Evolutionary conservation across 73 alveolate genomes (phyloP).

Genomic region (Paramecium caudatum): DNA sequence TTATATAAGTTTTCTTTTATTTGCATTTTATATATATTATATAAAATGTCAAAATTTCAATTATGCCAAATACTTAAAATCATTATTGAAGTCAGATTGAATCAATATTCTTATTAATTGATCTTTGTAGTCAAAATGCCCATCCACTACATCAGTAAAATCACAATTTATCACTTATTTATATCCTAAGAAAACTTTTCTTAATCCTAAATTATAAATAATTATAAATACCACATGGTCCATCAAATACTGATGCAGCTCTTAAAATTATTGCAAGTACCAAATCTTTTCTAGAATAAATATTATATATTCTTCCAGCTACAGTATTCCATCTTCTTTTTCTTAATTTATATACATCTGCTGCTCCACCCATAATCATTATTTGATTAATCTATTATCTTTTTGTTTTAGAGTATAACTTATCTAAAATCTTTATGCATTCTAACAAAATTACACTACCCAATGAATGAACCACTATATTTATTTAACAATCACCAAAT

Average conservation of each 20-base stretch:
- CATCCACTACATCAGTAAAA: background rate
- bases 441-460: slow-evolving; percentile 18
- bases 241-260: background rate
- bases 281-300: slow-evolving; percentile 22
- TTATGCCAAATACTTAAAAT: background rate
- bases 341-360: background rate
- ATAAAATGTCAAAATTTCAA: no score
- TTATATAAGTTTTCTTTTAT: slow-evolving; percentile 59
- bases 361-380: slow-evolving; percentile 62
- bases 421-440: slow-evolving; percentile 59
- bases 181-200: background rate
- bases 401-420: background rate
- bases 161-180: slow-evolving; percentile 28
- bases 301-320: slow-evolving; percentile 46
- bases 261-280: background rate
- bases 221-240: slow-evolving; percentile 42
- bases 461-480: slow-evolving; percentile 24
- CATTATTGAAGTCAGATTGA: slow-evolving; percentile 8
- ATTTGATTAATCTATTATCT: background rate
- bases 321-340: slow-evolving; percentile 63
- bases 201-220: background rate
- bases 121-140: slow-evolving; percentile 4
- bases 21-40: no score
- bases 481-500: slow-evolving; percentile 61
- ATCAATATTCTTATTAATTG: background rate